Base-by-base conservation (phyloP, 495 filamentous ascomycete genomes). In the Penicillium samsonianum region DNA sequence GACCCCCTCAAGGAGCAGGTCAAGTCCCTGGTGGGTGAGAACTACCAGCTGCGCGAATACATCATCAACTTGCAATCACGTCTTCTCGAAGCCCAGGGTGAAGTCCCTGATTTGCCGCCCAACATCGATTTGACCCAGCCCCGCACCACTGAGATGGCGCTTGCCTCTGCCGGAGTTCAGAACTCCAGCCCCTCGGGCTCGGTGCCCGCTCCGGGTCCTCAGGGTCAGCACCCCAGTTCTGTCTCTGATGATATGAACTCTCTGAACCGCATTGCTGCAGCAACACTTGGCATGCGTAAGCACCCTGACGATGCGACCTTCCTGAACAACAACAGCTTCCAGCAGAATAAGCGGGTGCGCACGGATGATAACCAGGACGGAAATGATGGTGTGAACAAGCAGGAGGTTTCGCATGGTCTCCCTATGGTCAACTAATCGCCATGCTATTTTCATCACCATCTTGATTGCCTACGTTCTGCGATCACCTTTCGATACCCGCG, bases 11-110 rank as follows among this genome's bases (percentile, higher is more conserved):
- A 87, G 49, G 82, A 87, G 50, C 84, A 77, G 49, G 89, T 81
- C 65, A 91, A 95, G 65, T 73, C 80, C 45, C 77, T 96, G 20
- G 87, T 94, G 62, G 77, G 80, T 26, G 95, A 98, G 68, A 96
- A 97, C 73, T 94, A 92, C 74, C 82, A 87, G 57, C 79, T 98
- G 1, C 86, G 91, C 37, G 91, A 96, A 64, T 96, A 98, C 73
- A 86, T 96, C 60, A 89, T 97, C 67, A 87, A 84, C 62, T 78
- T 98, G 23, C 95, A 98, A 68, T 88, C 86, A 8, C 86, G 90
- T n/a, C 83, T 98, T 12, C 81, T 96, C 47, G 92, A 96, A 56
- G 78, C 84, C 11, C 84, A 90, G 60, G 88, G 87, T 59, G 90
- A 95, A 63, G 86, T 88, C 48, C 95, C 94, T 0, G 90, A 87